Conservation (phyloP, 1,139 yeast genomes). For the Zygosaccharomyces sapae region DNA sequence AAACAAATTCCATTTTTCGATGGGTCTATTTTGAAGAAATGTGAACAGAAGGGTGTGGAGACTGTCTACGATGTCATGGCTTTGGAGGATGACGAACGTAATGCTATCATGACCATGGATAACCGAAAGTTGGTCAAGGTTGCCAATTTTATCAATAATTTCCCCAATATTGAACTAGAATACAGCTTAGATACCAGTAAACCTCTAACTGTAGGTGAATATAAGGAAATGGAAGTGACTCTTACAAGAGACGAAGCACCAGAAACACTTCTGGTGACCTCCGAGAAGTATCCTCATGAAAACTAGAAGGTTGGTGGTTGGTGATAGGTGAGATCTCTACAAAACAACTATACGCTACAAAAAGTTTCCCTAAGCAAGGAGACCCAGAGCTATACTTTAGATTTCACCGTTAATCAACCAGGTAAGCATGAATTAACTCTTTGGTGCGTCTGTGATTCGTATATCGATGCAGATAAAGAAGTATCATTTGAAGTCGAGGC, state of each 20-base stretch:
- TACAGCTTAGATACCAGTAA: slow-evolving; percentile 45
- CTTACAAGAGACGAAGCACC: slow-evolving; percentile 72
- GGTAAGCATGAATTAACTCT: slow-evolving; percentile 62
- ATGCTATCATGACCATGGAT: slow-evolving; percentile 54
- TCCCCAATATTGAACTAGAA: slow-evolving; percentile 76
- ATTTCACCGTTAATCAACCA: slow-evolving; percentile 53
- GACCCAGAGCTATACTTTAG: slow-evolving; percentile 49
- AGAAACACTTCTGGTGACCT: slow-evolving; percentile 58
- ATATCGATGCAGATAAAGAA: slow-evolving; percentile 87
- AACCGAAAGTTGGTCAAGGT: slow-evolving; percentile 51
- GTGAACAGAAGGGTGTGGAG: slow-evolving; percentile 53
- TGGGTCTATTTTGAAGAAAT: slow-evolving; percentile 52
- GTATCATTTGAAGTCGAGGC: slow-evolving; percentile 51
- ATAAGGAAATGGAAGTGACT: slow-evolving; percentile 47
- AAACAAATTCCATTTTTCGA: slow-evolving; percentile 75
- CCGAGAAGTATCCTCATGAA: slow-evolving; percentile 55
- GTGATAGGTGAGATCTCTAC: slow-evolving; percentile 65
- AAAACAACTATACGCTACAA: slow-evolving; percentile 68
- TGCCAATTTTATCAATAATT: slow-evolving; percentile 87
- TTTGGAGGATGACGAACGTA: slow-evolving; percentile 75
- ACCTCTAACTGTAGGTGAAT: slow-evolving; percentile 42
- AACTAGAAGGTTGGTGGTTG: slow-evolving; percentile 83
- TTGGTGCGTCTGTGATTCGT: slow-evolving; percentile 91
- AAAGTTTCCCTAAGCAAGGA: slow-evolving; percentile 56
- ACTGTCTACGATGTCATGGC: slow-evolving; percentile 83